A percentile compares a stretch with the other conserved stretches of the same genome.
Evolutionary conservation across 371 early-diverging fungal species (phyloP).

Genomic region (Syncephalastrum monosporum): DNA sequence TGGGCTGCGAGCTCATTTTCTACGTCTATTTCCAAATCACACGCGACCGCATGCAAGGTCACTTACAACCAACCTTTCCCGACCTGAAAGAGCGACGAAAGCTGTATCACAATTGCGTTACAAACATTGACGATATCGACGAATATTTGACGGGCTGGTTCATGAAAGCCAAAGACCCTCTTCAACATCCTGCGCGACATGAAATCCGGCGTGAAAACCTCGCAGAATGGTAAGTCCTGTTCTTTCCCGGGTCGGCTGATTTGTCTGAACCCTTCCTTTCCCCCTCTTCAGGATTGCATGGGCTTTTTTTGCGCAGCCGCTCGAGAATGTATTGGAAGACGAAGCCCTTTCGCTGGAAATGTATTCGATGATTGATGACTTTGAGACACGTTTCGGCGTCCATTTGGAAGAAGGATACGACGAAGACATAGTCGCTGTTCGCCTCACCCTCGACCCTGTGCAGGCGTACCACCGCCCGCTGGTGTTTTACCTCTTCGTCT

Average conservation of each 20-base stretch:
- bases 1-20: slow-evolving; percentile 52
- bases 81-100: slow-evolving; percentile 37
- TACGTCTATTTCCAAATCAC: slow-evolving; percentile 53
- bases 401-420: slow-evolving; percentile 56
- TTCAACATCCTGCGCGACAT: slow-evolving; percentile 29
- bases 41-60: slow-evolving; percentile 42
- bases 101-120: slow-evolving; percentile 42
- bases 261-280: neutral
- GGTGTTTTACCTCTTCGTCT: slow-evolving; percentile 51
- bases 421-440: slow-evolving; percentile 52
- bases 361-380: slow-evolving; percentile 41
- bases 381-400: slow-evolving; percentile 43
- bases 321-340: slow-evolving; percentile 44
- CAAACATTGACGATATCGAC: slow-evolving; percentile 42
- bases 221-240: slow-evolving; percentile 49
- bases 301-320: slow-evolving; percentile 49
- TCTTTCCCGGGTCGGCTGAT: neutral
- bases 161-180: slow-evolving; percentile 24
- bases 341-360: slow-evolving; percentile 34
- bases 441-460: slow-evolving; percentile 64
- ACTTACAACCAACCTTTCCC: slow-evolving; percentile 27
- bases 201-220: slow-evolving; percentile 51
- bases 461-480: slow-evolving; percentile 69
- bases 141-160: slow-evolving; percentile 57
- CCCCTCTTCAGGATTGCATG: slow-evolving; percentile 48